Evolutionary conservation across 1,284 basidiomycete genomes (phyloP).

Genomic region (Leccinum pachyderme): DNA sequence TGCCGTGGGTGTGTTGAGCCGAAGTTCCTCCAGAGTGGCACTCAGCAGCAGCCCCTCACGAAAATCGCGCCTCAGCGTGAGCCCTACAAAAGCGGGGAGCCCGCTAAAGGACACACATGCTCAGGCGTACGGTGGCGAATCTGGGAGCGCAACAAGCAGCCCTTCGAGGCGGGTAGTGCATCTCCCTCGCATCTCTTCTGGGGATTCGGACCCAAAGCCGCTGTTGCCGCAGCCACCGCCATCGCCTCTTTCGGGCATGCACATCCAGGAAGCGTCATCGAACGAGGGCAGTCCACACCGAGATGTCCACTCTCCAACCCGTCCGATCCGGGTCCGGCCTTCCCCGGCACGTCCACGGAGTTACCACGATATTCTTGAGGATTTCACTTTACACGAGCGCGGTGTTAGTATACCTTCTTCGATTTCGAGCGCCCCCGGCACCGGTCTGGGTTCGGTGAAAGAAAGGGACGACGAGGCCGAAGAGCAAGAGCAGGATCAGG

Average conservation of each 20-base stretch:
- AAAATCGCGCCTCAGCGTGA: constrained; percentile 25
- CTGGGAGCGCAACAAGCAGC: constrained; percentile 23
- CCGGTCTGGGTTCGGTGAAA: constrained; percentile 26
- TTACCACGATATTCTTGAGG: constrained; percentile 63
- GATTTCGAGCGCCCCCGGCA: constrained; percentile 28
- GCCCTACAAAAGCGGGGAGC: constrained; percentile 22
- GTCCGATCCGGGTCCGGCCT: constrained; percentile 37
- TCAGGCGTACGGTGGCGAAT: constrained; percentile 5
- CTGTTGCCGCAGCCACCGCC: background rate
- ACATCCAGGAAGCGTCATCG: background rate
- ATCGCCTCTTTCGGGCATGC: constrained; percentile 2
- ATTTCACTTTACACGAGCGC: constrained; percentile 47
- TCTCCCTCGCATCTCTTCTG: constrained; percentile 25
- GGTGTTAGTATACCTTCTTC: constrained; percentile 34
- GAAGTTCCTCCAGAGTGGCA: constrained; percentile 27
- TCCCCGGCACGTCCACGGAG: constrained; percentile 52
- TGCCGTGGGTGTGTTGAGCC: constrained; percentile 13
- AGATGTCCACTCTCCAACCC: constrained; percentile 4
- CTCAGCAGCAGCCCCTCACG: constrained; percentile 24
- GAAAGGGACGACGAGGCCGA: constrained; percentile 27
- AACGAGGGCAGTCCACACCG: background rate
- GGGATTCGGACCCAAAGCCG: constrained; percentile 11
- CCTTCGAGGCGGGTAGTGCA: constrained; percentile 23
- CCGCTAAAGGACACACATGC: constrained; percentile 17
- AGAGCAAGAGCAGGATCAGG: background rate